A percentile compares a stretch with the other conserved stretches of the same genome.
Conservation (phyloP, 192 early-diverging fungal species). For the Ramicandelaber brevisporus region DNA sequence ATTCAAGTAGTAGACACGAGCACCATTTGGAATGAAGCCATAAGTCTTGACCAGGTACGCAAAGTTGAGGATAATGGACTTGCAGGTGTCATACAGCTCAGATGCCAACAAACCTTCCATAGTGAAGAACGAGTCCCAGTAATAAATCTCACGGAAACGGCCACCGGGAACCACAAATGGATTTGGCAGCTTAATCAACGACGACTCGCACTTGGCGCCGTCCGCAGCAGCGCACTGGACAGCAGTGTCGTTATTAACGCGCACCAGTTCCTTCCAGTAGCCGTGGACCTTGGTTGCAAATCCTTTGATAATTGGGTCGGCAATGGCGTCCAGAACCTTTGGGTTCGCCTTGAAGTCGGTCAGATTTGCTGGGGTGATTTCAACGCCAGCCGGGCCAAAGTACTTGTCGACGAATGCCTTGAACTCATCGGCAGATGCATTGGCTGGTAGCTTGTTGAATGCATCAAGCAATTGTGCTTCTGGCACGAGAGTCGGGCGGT, state of each 20-base stretch:
- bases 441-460: conserved; percentile 18
- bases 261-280: conserved; percentile 30
- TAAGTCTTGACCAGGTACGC: conserved; percentile 24
- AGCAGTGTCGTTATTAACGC: conserved; percentile 17
- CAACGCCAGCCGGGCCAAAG: conserved; percentile 23
- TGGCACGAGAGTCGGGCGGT: conserved; percentile 35
- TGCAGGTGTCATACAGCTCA: conserved; percentile 17
- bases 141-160: conserved; percentile 45
- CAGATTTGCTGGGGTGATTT: conserved; percentile 16
- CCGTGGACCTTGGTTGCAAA: conserved; percentile 20
- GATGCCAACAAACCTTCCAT: conserved; percentile 32
- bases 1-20: conserved; percentile 44
- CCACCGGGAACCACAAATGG: conserved; percentile 49
- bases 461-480: conserved; percentile 16
- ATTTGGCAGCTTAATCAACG: conserved; percentile 22
- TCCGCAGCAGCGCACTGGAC: too few relatives aligned
- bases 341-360: conserved; percentile 10
- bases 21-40: conserved; percentile 54
- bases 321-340: conserved; percentile 16
- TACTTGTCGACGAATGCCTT: conserved; percentile 22
- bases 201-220: conserved; percentile 26
- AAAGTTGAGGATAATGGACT: conserved; percentile 29
- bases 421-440: conserved; percentile 10
- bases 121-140: conserved; percentile 49
- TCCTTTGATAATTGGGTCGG: conserved; percentile 14